Evolutionary conservation across 1,284 basidiomycete species (phyloP).

Genomic region (Heliocybe sulcata): DNA sequence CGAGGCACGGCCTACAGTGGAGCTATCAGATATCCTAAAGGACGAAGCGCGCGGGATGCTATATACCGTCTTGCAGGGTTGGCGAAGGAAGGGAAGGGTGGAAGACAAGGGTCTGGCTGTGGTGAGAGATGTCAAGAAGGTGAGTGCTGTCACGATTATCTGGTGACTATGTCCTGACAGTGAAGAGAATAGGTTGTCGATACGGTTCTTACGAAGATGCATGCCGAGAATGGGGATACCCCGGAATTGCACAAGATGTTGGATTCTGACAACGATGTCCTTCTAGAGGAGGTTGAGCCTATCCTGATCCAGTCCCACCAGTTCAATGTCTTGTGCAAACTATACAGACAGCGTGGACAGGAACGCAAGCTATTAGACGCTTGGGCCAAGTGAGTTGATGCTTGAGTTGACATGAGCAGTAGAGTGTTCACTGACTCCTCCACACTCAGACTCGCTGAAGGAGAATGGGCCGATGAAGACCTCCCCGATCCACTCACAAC

Average conservation of each 20-base stretch:
- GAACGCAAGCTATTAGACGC: slow-evolving; percentile 57
- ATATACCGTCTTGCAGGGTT: slow-evolving; percentile 50
- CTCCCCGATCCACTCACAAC: slow-evolving; percentile 64
- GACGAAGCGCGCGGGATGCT: slow-evolving; percentile 65
- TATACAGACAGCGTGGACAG: slow-evolving; percentile 55
- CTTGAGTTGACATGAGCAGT: neutral
- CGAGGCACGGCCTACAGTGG: slow-evolving; percentile 58
- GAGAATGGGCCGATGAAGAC: slow-evolving; percentile 56
- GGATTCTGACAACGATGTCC: slow-evolving; percentile 48
- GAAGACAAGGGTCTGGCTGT: slow-evolving; percentile 6
- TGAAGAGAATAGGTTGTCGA: slow-evolving; percentile 61
- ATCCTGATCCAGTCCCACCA: slow-evolving; percentile 45
- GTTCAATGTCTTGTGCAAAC: slow-evolving; percentile 56
- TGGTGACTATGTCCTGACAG: neutral
- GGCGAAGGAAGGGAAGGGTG: slow-evolving; percentile 19
- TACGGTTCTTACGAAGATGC: slow-evolving; percentile 73
- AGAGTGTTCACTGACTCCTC: slow-evolving; percentile 2
- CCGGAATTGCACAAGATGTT: slow-evolving; percentile 60
- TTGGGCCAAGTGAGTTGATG: slow-evolving; percentile 58
- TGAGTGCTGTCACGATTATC: slow-evolving; percentile 3
- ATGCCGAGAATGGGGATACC: slow-evolving; percentile 55
- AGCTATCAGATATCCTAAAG: slow-evolving; percentile 53
- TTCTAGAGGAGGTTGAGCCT: slow-evolving; percentile 59
- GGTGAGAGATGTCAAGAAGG: slow-evolving; percentile 8
- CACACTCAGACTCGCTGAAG: slow-evolving; percentile 58